Evolutionary conservation across 768 basidiomycete genomes (phyloP).

Genomic region (Basidioascus undulatus): DNA sequence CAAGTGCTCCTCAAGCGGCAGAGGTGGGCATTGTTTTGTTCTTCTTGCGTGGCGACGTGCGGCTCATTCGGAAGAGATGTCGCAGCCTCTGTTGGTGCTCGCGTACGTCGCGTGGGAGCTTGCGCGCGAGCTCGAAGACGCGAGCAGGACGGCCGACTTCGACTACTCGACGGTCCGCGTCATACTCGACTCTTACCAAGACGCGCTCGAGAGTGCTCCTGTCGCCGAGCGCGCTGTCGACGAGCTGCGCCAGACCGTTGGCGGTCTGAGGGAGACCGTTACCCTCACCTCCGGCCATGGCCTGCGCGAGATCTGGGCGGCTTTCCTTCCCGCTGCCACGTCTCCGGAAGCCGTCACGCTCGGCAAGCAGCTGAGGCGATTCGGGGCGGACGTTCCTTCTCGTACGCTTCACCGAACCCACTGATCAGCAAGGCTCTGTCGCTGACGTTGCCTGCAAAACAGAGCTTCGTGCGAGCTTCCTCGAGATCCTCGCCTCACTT

Average conservation of each 20-base stretch:
- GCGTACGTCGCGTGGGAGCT: too few species aligned
- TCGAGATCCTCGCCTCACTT: constrained; percentile 6
- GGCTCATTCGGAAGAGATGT: too few species aligned
- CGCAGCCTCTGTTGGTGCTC: too few species aligned
- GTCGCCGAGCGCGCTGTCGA: neutral
- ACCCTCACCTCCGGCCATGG: constrained; percentile 47
- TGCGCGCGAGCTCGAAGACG: constrained; percentile 24
- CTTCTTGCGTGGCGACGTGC: too few species aligned
- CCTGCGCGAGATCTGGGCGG: constrained; percentile 44
- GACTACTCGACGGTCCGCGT: constrained; percentile 46
- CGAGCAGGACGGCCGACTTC: constrained; percentile 21
- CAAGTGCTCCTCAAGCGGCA: too few species aligned
- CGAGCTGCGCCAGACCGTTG: constrained; percentile 6
- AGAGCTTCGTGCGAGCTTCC: too few species aligned
- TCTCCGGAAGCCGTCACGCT: too few species aligned
- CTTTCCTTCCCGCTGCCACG: constrained; percentile 12
- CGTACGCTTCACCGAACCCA: too few species aligned
- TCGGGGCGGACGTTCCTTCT: too few species aligned
- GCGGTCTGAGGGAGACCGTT: constrained; percentile 26
- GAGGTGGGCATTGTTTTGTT: too few species aligned
- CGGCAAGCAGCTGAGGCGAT: too few species aligned
- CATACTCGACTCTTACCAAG: constrained; percentile 30
- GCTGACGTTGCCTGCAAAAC: neutral
- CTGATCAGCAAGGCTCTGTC: neutral
- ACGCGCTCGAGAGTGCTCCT: constrained; percentile 20